These are phyloP conservation scores for Boletus sp. DNA, from an alignment of 768 basidiomycete species.

Conservation along the genomic window DNA sequence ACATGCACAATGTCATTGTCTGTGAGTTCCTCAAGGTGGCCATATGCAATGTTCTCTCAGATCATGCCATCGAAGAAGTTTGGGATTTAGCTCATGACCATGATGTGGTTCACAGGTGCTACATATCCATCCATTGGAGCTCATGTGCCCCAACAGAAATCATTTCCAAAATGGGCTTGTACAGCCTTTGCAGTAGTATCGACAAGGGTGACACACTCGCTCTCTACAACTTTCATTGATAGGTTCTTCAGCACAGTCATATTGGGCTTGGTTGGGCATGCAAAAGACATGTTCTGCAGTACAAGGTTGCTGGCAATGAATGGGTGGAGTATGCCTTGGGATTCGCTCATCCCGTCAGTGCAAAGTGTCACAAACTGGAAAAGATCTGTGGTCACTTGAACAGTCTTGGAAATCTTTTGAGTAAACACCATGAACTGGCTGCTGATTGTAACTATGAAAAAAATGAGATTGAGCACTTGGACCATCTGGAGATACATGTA, in stretches of 20 bases:
- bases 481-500: constrained; percentile 90
- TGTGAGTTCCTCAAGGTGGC: constrained; percentile 44
- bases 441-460: constrained; percentile 94
- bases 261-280: constrained; percentile 79
- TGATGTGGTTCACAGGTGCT: constrained; percentile 80
- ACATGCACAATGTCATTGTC: constrained; percentile 63
- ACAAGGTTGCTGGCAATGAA: constrained; percentile 62
- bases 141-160: constrained; percentile 57
- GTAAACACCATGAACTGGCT: no score
- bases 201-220: constrained; percentile 91
- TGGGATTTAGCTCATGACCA: constrained; percentile 85
- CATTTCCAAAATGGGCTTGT: constrained; percentile 67
- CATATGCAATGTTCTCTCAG: constrained; percentile 85
- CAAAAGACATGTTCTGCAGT: constrained; percentile 73
- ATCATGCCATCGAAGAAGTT: constrained; percentile 88
- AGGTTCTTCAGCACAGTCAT: constrained; percentile 66
- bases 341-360: constrained; percentile 59
- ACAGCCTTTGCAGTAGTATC: constrained; percentile 80
- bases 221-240: constrained; percentile 61
- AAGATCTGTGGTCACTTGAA: no score
- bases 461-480: constrained; percentile 84
- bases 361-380: constrained; percentile 61
- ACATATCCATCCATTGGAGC: constrained; percentile 57
- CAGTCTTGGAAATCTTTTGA: no score
- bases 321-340: constrained; percentile 63